Conservation (phyloP, 306 rosid species). For the Corylus americana region DNA sequence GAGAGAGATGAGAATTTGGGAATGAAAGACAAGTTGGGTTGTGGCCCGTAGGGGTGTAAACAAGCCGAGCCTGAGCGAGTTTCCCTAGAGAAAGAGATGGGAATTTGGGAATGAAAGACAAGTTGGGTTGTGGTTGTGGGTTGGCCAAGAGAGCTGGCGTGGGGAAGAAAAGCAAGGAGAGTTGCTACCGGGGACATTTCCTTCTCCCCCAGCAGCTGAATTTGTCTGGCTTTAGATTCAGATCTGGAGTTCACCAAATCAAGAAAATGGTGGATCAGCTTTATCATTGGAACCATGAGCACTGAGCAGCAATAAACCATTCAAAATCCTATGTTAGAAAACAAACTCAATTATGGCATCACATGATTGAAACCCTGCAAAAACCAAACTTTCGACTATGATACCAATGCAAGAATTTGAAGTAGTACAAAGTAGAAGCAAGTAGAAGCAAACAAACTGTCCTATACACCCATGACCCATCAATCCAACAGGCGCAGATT, state of each 20-base stretch:
- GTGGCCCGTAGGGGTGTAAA: not conserved
- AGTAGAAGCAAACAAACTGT: not conserved
- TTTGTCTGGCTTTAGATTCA: constrained; percentile 11
- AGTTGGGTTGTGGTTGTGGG: too few species aligned
- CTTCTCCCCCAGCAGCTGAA: too few species aligned
- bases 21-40: constrained; percentile 10
- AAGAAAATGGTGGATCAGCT: constrained; percentile 10
- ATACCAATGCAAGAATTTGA: constrained; percentile 15
- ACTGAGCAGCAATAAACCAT: not conserved
- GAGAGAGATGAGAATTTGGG: not conserved
- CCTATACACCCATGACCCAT: not conserved
- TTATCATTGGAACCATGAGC: constrained; percentile 2
- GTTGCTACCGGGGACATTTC: too few species aligned
- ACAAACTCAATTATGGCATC: not conserved
- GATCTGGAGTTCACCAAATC: constrained; percentile 23
- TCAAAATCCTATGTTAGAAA: not conserved
- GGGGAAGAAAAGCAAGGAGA: not conserved
- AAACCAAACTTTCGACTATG: not conserved
- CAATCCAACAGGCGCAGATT: not conserved
- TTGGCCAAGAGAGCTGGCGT: not conserved
- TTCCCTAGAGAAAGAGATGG: too few species aligned
- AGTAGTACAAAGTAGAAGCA: not conserved
- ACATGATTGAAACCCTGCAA: constrained; percentile 5
- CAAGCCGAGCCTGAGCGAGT: too few species aligned
- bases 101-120: too few species aligned